Percentiles rank a stretch among this genome's conserved stretches.
Evolutionary conservation across 2,329 filamentous ascomycete genomes (phyloP).

Genomic region (Sclerotiophoma versabilis): DNA sequence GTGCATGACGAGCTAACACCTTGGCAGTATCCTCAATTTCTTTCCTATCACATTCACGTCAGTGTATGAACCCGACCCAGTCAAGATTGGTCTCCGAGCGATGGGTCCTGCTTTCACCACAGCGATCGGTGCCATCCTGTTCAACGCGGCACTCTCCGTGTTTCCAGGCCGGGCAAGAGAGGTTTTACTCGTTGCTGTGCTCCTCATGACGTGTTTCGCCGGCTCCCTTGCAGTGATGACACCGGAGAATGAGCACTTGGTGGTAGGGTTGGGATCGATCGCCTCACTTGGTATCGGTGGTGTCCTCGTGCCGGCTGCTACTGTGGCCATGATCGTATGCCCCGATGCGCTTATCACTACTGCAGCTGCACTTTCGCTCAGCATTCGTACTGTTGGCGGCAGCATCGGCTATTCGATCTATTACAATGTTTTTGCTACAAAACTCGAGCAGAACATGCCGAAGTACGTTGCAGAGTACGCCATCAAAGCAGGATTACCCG

Average conservation of each 20-base stretch:
- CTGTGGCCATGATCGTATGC: constrained; percentile 44
- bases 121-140: constrained; percentile 37
- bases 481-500: constrained; percentile 49
- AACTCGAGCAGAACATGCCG: constrained; percentile 35
- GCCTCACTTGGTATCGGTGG: constrained; percentile 50
- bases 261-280: constrained; percentile 40
- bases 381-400: constrained; percentile 53
- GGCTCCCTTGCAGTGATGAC: constrained; percentile 41
- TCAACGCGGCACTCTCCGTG: constrained; percentile 38
- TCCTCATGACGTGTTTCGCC: constrained; percentile 43
- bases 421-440: constrained; percentile 46
- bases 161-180: constrained; percentile 35
- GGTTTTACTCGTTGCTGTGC: constrained; percentile 39
- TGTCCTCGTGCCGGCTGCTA: constrained; percentile 45
- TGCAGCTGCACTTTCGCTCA: constrained; percentile 53
- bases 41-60: constrained; percentile 39
- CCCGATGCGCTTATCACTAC: constrained; percentile 46
- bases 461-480: constrained; percentile 37
- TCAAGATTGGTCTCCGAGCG: constrained; percentile 44
- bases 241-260: constrained; percentile 40
- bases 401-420: constrained; percentile 48
- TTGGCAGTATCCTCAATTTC: constrained; percentile 37
- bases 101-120: constrained; percentile 35
- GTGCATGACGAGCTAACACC: background rate
- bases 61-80: constrained; percentile 39